phyloP scores from a whole-genome alignment of 164 flowering plant genomes.

The Stephania cephalantha region DNA sequence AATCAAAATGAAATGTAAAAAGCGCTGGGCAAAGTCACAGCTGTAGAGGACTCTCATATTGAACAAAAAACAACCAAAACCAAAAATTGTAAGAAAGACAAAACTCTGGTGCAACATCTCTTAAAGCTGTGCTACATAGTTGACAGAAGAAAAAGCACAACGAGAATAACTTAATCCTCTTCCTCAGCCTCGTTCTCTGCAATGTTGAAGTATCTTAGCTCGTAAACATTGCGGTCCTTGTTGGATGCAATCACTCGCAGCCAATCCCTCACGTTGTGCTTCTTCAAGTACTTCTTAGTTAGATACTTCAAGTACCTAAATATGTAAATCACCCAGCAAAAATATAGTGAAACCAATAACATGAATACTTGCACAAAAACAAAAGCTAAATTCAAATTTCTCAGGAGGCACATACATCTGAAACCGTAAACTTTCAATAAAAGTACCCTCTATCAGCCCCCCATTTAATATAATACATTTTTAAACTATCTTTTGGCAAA shows the following conservation, averaged over 20 bases:
- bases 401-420: too few species aligned
- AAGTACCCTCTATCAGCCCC: too few species aligned
- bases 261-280: slow-evolving; percentile 72
- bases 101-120: slow-evolving; percentile 6
- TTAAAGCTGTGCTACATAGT: neutral
- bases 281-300: slow-evolving; percentile 74
- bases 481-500: too few species aligned
- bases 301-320: slow-evolving; percentile 58
- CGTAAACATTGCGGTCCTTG: slow-evolving; percentile 58
- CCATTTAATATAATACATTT: too few species aligned
- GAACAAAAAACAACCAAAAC: neutral
- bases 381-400: too few species aligned
- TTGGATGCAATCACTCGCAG: slow-evolving; percentile 63
- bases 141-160: neutral
- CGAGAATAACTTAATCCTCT: slow-evolving; percentile 30
- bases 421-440: too few species aligned
- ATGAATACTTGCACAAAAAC: too few species aligned
- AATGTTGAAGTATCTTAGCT: slow-evolving; percentile 65
- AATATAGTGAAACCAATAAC: too few species aligned
- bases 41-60: neutral
- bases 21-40: neutral
- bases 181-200: slow-evolving; percentile 71
- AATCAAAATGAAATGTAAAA: neutral
- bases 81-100: neutral
- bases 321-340: neutral